phyloP scores from a whole-genome alignment of 73 alveolate species.

The Paramecium primaurelia region DNA sequence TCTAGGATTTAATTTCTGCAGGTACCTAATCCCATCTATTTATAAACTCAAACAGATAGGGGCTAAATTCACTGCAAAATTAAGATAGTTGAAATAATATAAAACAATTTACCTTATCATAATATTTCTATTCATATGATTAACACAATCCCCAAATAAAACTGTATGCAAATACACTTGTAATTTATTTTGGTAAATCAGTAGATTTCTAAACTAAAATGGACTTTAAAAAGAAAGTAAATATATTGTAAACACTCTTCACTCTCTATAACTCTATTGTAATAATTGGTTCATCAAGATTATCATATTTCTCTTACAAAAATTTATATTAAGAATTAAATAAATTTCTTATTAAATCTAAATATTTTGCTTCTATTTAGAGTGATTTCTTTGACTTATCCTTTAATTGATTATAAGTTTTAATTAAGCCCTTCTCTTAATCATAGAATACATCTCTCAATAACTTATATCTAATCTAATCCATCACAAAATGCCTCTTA shows the following conservation, averaged over 20 bases:
- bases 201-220: slow-evolving; percentile 32
- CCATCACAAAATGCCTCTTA: slow-evolving; percentile 72
- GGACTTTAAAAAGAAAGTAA: neutral
- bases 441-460: slow-evolving; percentile 70
- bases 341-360: slow-evolving; percentile 1
- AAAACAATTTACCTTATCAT: slow-evolving; percentile 47
- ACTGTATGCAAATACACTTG: slow-evolving; percentile 65
- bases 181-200: slow-evolving; percentile 69
- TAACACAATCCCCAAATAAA: slow-evolving; percentile 74
- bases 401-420: neutral
- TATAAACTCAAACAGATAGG: neutral
- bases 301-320: neutral
- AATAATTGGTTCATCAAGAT: slow-evolving; percentile 64
- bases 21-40: slow-evolving; percentile 25
- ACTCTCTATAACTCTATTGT: slow-evolving; percentile 69
- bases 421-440: neutral
- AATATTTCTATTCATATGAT: slow-evolving; percentile 44
- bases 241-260: slow-evolving; percentile 71
- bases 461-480: slow-evolving; percentile 67
- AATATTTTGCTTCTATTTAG: neutral
- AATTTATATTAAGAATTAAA: neutral
- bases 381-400: neutral
- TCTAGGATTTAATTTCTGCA: neutral
- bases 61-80: slow-evolving; percentile 29
- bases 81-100: neutral